Conservation (phyloP, 495 filamentous ascomycete genomes). For the Echria macrotheca region DNA sequence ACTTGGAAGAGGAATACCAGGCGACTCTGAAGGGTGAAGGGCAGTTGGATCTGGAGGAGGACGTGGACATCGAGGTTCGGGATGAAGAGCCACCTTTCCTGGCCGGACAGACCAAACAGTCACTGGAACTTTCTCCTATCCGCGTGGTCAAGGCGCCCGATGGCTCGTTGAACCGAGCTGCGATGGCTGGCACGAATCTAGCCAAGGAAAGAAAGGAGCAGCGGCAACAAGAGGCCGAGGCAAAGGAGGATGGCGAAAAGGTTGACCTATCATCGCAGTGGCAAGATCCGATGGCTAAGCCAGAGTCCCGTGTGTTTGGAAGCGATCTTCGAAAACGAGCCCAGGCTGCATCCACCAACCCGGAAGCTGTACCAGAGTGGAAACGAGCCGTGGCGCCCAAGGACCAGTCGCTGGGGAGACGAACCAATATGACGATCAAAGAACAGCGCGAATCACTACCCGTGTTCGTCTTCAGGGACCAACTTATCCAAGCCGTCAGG, state of each 20-base stretch:
- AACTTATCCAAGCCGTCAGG: conserved; percentile 79
- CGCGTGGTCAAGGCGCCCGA: conserved; percentile 96
- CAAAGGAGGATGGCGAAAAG: conserved; percentile 70
- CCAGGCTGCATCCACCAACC: conserved; percentile 30
- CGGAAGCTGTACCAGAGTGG: conserved; percentile 83
- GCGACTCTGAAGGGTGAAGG: conserved; percentile 80
- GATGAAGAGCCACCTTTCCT: conserved; percentile 97
- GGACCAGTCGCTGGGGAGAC: conserved; percentile 75
- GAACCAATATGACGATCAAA: conserved; percentile 90
- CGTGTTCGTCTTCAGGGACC: conserved; percentile 82
- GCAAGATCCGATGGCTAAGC: conserved; percentile 91
- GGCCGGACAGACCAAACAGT: conserved; percentile 93
- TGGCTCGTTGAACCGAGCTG: conserved; percentile 89
- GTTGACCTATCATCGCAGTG: conserved; percentile 89
- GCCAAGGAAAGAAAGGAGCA: conserved; percentile 88
- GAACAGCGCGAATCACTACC: conserved; percentile 88
- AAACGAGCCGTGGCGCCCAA: conserved; percentile 78
- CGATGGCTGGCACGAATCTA: conserved; percentile 85
- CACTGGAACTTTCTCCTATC: conserved; percentile 89
- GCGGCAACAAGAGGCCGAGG: conserved; percentile 80
- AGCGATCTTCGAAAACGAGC: conserved; percentile 64
- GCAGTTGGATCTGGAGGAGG: conserved; percentile 90
- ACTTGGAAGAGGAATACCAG: conserved; percentile 91
- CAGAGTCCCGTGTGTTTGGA: conserved; percentile 81
- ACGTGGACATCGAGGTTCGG: conserved; percentile 92